A percentile compares a stretch with the other conserved stretches of the same genome.
These are phyloP conservation scores for Backusella westeae DNA, from an alignment of 192 early-diverging fungal genomes.

Conservation along the genomic window DNA sequence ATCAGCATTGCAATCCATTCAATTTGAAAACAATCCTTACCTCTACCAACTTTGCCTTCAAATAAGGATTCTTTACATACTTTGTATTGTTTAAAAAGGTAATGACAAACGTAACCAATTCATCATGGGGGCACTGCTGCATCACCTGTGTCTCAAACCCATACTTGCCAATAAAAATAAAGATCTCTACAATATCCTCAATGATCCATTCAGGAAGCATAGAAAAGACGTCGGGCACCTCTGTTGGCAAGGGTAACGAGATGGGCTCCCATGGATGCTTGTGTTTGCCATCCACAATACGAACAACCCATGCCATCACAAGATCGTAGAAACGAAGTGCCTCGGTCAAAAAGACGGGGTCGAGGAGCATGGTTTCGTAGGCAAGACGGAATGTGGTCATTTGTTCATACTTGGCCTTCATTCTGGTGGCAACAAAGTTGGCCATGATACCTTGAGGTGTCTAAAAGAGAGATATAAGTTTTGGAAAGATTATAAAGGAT, in stretches of 20 bases:
- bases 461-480: background rate
- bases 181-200: conserved; percentile 86
- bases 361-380: conserved; percentile 74
- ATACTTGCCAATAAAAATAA: conserved; percentile 64
- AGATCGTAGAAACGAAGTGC: conserved; percentile 82
- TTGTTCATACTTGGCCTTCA: conserved; percentile 60
- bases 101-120: conserved; percentile 69
- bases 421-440: conserved; percentile 24
- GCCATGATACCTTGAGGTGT: conserved; percentile 15
- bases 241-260: conserved; percentile 52
- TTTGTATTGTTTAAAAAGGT: conserved; percentile 73
- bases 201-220: conserved; percentile 92
- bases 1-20: conserved; percentile 25
- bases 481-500: background rate
- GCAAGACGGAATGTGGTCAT: conserved; percentile 67
- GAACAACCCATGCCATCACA: conserved; percentile 86
- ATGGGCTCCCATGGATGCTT: conserved; percentile 42
- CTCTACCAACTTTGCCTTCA: conserved; percentile 94
- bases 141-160: conserved; percentile 45
- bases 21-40: conserved; percentile 39
- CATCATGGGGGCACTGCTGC: conserved; percentile 37
- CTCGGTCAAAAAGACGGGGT: conserved; percentile 64
- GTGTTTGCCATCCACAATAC: conserved; percentile 60
- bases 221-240: conserved; percentile 56
- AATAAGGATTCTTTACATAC: conserved; percentile 91